Evolutionary conservation across 495 filamentous ascomycete species (phyloP), one percentile per base, ranked within the genome.

Genomic region (Xylaria grammica): DNA sequence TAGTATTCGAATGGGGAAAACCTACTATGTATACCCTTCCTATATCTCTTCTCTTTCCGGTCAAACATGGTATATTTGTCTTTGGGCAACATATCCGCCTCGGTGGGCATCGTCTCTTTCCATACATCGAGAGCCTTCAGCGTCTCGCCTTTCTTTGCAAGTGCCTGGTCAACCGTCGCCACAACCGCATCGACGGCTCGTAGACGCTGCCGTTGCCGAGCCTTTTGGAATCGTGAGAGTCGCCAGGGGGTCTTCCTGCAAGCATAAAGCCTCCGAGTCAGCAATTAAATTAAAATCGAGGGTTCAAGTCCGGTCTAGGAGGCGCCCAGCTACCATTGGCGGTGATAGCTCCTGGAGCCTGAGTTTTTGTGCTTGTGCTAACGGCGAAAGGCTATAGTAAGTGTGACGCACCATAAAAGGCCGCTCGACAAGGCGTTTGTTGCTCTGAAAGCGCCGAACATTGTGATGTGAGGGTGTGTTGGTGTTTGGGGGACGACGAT

Each of bases 31-130:
- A 98, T 92, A 19, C 91, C 89, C 86, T 99, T 99, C 75, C 95
- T 84, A 79, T 99, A 99, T 66, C 82, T 87, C 87, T 91, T 96
- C 82, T 90, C 94, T 77, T 97, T 97, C 68, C 93, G 88, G 78
- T 96, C 93, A 80, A 98, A 99, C 65, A 99, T 89, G 22, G 94
- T 97, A 81, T 99, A 99, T 78, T 99, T 99, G 78, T 99, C 95
- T 77, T 87, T 90, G 48, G 95, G 89, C 74, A 96, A 75, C 95
- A 99, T 99, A 83, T 98, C 93, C 75, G 87, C 86, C 85, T 99
- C 95, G 30, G 86, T 90, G 22, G 95, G 95, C 95, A 99, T 99
- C 79, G 96, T 92, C 56, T 79, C 81, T 79, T 92, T 96, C 95
- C 95, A 99, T 67, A 87, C 81, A 76, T 93, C 87, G 60, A 99